A percentile compares a stretch with the other conserved stretches of the same genome.
These are phyloP conservation scores for Irpex lacteus DNA, from an alignment of 1,284 basidiomycete genomes.

Conservation along the genomic window DNA sequence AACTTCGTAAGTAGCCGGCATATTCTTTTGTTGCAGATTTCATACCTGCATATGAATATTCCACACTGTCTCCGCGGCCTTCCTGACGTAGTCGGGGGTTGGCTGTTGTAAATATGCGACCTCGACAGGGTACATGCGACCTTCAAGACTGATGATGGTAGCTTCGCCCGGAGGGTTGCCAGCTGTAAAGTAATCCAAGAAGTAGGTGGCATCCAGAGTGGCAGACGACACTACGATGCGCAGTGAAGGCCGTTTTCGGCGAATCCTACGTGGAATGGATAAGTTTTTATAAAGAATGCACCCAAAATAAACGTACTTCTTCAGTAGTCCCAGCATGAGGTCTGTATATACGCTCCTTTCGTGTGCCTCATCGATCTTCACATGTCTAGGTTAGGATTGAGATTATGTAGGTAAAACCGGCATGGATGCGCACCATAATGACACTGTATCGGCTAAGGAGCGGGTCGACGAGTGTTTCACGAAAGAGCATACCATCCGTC, in stretches of 20 bases:
- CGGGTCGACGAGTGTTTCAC: slow-evolving; percentile 90
- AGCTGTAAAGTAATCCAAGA: slow-evolving; percentile 85
- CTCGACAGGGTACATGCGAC: slow-evolving; percentile 90
- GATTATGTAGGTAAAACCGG: slow-evolving; percentile 3
- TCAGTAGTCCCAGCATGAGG: slow-evolving; percentile 86
- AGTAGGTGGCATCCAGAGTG: slow-evolving; percentile 88
- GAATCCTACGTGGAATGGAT: slow-evolving; percentile 55
- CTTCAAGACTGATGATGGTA: slow-evolving; percentile 86
- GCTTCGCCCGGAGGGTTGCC: slow-evolving; percentile 50
- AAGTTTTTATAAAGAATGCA: neutral
- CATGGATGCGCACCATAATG: slow-evolving; percentile 72
- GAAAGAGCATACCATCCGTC: slow-evolving; percentile 97
- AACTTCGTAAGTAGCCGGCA: neutral
- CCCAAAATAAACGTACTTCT: slow-evolving; percentile 58
- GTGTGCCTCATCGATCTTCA: slow-evolving; percentile 94
- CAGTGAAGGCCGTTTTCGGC: slow-evolving; percentile 84
- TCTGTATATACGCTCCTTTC: slow-evolving; percentile 96
- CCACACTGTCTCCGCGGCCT: slow-evolving; percentile 83
- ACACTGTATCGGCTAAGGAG: slow-evolving; percentile 89
- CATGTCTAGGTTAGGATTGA: slow-evolving; percentile 16
- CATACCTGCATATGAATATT: slow-evolving; percentile 82
- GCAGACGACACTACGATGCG: slow-evolving; percentile 93
- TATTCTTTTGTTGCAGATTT: neutral
- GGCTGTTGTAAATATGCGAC: slow-evolving; percentile 76
- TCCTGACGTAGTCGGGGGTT: slow-evolving; percentile 76